A percentile compares a stretch with the other conserved stretches of the same genome.
phyloP scores from a whole-genome alignment of 768 basidiomycete species.

The Pisolithus microcarpus region DNA sequence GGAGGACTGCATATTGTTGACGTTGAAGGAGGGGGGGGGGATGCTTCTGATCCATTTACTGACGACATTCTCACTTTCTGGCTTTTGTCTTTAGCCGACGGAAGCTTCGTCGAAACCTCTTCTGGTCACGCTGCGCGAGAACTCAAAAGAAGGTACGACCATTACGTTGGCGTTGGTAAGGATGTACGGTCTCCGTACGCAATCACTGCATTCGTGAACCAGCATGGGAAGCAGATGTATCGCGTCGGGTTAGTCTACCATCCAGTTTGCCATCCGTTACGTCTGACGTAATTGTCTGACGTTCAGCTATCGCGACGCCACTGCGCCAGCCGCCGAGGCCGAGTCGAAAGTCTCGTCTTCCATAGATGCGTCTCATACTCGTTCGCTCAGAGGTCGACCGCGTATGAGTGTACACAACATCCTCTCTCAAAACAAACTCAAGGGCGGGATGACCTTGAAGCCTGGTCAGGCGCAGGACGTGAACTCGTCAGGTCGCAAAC shows the following conservation, averaged over 20 bases:
- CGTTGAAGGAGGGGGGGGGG: neutral
- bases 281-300: neutral
- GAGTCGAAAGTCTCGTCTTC: slow-evolving; percentile 32
- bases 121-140: slow-evolving; percentile 70
- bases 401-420: slow-evolving; percentile 65
- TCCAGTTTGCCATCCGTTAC: neutral
- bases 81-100: slow-evolving; percentile 45
- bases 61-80: neutral
- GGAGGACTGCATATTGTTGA: neutral
- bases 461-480: slow-evolving; percentile 26
- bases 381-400: slow-evolving; percentile 44
- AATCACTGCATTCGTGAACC: slow-evolving; percentile 77
- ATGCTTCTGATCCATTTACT: neutral
- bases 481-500: slow-evolving; percentile 38
- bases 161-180: slow-evolving; percentile 56
- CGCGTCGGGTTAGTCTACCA: slow-evolving; percentile 59
- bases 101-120: slow-evolving; percentile 73
- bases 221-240: slow-evolving; percentile 71
- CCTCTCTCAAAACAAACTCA: slow-evolving; percentile 44
- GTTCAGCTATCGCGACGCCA: slow-evolving; percentile 50
- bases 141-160: slow-evolving; percentile 71
- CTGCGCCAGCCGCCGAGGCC: slow-evolving; percentile 54
- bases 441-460: slow-evolving; percentile 22
- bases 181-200: slow-evolving; percentile 70
- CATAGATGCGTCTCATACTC: slow-evolving; percentile 31